Evolutionary conservation across 768 basidiomycete genomes (phyloP), one percentile per base, ranked within the genome.

Genomic region (Suillus weaverae): DNA sequence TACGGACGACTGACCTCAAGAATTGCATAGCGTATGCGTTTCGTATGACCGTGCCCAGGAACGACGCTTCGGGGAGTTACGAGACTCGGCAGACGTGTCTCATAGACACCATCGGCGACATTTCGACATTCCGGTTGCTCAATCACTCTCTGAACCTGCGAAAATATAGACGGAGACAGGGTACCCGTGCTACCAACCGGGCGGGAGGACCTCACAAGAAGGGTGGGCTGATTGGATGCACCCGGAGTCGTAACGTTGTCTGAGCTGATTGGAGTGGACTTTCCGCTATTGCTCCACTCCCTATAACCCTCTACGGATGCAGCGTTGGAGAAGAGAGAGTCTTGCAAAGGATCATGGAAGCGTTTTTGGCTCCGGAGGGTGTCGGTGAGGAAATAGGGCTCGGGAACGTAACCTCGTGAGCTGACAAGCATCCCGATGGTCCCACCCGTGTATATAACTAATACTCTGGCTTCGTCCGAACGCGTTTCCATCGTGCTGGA

Each of bases 351-450:
- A 69, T 98, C 96, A 76, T 98, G 93, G 71, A 98, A 98, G 14
- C 96, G 87, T 44, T 85, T 86, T 76, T 95, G 93, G 68, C 89
- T 89, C 69, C 85, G 81, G 35, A 97, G 84, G 0, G 89, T 93
- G 75, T 94, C 90, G 6, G 92, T 94, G 67, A 96, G 80, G 73
- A 94, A 95, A 70, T 89, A 89, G 0, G 93, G 93, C 71, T 95
- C 94, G 14, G 94, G 91, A 26, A 91, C 88, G 72, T 92, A 92
- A 67, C 91, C 90, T 65, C 86, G 84, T 39, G 88, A 80, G 39
- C 89, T 87, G 41, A 91, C 83, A 53, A 94, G 87, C 91, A 94
- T 94, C 20, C 92, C 92, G 68, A 96, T 94, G 0, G 94, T 96
- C 18, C 94, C 94, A 72, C 85, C 94, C 41, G 94, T 95, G 79